Conservation (phyloP, 768 basidiomycete species). For the Lactarius sp. region DNA sequence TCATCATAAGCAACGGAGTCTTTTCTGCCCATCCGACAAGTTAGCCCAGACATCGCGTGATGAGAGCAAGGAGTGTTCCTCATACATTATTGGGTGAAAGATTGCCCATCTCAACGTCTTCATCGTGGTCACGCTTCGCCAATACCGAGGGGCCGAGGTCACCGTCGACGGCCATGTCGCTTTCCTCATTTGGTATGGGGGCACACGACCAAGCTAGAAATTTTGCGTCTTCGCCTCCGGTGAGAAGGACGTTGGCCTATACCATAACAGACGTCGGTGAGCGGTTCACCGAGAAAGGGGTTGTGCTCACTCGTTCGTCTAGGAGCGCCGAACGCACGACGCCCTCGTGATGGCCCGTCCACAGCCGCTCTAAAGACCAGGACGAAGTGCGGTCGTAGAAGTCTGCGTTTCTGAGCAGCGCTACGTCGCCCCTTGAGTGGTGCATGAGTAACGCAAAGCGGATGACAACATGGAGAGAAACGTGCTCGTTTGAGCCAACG, state of each 20-base stretch:
- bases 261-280: not conserved
- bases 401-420: conserved; percentile 30
- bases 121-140: conserved; percentile 23
- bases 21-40: conserved; percentile 1
- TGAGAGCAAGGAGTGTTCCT: not conserved
- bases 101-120: conserved; percentile 21
- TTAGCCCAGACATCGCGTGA: not conserved
- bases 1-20: conserved; percentile 8
- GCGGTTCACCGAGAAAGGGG: not conserved
- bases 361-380: conserved; percentile 32
- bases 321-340: conserved; percentile 33
- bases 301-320: conserved; percentile 31
- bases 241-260: conserved; percentile 34
- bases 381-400: conserved; percentile 27
- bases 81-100: conserved; percentile 15
- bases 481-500: conserved; percentile 71
- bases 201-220: conserved; percentile 32
- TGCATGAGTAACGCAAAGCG: not conserved
- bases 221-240: conserved; percentile 35
- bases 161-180: conserved; percentile 9
- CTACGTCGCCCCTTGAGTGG: conserved; percentile 32
- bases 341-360: conserved; percentile 31
- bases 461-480: conserved; percentile 13
- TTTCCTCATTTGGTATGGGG: conserved; percentile 11
- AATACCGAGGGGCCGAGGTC: not conserved